Evolutionary conservation across 352 stramenopile genomes (phyloP), one percentile per base, ranked within the genome.

Genomic region (Pythium vanterpoolii): DNA sequence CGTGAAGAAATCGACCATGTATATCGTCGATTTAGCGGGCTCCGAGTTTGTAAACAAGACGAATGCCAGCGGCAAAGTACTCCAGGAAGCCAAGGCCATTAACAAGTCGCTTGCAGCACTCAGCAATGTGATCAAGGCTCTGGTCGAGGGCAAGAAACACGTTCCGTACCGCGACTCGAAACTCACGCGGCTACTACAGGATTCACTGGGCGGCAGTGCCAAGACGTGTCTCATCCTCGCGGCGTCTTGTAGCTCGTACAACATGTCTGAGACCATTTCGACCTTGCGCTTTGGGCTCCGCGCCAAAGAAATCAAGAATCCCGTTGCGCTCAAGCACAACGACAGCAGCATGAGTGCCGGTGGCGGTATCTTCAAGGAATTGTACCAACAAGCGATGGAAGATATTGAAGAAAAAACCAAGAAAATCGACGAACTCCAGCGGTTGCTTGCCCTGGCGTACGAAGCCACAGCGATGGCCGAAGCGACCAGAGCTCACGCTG

Each of bases 161-260:
- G 72, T 89, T 24, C 85, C 85, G 21, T 95, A 95, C 38, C 76
- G 85, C 34, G 85, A 93, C 55, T 93, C 83, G 11, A 95, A 95
- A 45, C 76, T 93, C 47, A 95, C 85, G 13, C 77, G 85, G 9
- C 56, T 95, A 16, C 66, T 95, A 6, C 85, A 95, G 31, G 93
- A 98, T 63, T 95, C 83, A 24, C 74, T 98, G 0, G 92, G 95
- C 23, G 95, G 95, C 5, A 79, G 79, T 30, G 95, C 91, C 49
- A 98, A 98, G 69, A 98, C 95, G 18, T 97, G 92, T 52, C 86
- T 99, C 54, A 97, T 99, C 59, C 90, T 97, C 1, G 98, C 96
- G 6, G 77, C 98, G 8, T 90, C 82, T 5, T 88, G 78, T 48
- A 88, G 77, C 58, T 88, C 79, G 27, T 90, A 87, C 64, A 90